These are phyloP conservation scores for Boletus rubroflammeus DNA, from an alignment of 768 basidiomycete genomes.

Conservation along the genomic window DNA sequence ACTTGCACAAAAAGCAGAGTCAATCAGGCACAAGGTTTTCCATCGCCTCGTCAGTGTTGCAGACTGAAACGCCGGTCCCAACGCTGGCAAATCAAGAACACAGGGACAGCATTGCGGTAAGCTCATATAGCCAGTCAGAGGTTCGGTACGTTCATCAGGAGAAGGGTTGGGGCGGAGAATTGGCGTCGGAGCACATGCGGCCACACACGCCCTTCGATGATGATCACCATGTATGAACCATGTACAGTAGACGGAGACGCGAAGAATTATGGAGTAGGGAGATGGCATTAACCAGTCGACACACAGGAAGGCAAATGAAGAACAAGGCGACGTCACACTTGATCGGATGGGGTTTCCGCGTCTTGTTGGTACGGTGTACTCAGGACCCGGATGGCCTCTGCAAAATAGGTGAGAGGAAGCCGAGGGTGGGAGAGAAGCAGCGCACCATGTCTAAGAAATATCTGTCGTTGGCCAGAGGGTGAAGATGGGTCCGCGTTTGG, in stretches of 20 bases:
- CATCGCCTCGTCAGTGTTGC: conserved; percentile 23
- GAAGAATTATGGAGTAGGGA: neutral
- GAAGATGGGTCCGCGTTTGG: conserved; percentile 60
- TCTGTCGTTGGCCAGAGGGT: conserved; percentile 72
- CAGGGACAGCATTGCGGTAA: conserved; percentile 30
- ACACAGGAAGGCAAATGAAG: neutral
- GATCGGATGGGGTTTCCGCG: conserved; percentile 15
- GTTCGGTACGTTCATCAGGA: conserved; percentile 27
- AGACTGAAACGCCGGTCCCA: conserved; percentile 30
- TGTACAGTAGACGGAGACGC: conserved; percentile 17
- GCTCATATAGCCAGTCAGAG: conserved; percentile 24
- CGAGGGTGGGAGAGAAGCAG: neutral
- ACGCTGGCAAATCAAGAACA: conserved; percentile 27
- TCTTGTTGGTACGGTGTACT: conserved; percentile 29
- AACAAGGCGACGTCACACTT: conserved; percentile 11
- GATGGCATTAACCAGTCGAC: conserved; percentile 2
- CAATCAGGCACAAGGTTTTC: conserved; percentile 22
- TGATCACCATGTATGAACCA: conserved; percentile 33
- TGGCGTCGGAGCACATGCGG: conserved; percentile 36
- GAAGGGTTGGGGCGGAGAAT: conserved; percentile 34
- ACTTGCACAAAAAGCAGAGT: conserved; percentile 53
- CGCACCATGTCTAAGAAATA: conserved; percentile 78
- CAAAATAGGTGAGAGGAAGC: conserved; percentile 4
- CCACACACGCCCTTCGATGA: conserved; percentile 40
- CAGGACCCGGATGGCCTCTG: conserved; percentile 56